Percentiles rank a stretch among this genome's conserved stretches.
Evolutionary conservation across 176 grass and related monocot genomes (phyloP).

Genomic region (Thalia dealbata): DNA sequence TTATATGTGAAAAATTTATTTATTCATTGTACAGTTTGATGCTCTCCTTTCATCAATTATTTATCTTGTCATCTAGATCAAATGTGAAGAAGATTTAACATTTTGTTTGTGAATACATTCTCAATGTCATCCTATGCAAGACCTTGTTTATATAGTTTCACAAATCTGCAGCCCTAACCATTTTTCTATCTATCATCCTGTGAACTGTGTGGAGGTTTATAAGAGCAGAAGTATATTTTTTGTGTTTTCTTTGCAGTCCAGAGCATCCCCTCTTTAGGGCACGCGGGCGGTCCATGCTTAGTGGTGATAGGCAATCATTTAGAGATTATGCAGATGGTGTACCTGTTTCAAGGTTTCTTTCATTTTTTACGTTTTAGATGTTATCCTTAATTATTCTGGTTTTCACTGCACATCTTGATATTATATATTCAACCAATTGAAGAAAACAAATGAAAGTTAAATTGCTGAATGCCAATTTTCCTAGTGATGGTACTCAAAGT

Average conservation of each 20-base stretch:
- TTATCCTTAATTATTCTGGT: neutral
- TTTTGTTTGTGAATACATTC: neutral
- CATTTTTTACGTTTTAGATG: neutral
- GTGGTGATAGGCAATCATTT: constrained; percentile 64
- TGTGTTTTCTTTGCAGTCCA: constrained; percentile 53
- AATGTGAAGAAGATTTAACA: neutral
- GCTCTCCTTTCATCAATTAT: no score
- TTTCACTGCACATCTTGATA: neutral
- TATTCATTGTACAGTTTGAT: no score
- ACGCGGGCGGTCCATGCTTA: constrained; percentile 82
- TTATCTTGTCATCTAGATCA: neutral
- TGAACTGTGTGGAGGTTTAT: no score
- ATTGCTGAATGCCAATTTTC: no score
- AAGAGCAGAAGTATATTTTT: no score
- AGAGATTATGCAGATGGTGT: constrained; percentile 65
- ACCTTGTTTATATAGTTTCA: no score
- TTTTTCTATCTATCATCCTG: neutral
- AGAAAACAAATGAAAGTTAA: neutral
- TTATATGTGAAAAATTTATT: no score
- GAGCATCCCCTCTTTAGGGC: constrained; percentile 78
- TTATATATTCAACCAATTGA: neutral
- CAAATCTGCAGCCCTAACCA: neutral
- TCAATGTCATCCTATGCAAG: no score
- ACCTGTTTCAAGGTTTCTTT: constrained; percentile 57
- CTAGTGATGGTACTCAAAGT: no score